A percentile compares a stretch with the other conserved stretches of the same genome.
phyloP scores from a whole-genome alignment of 1,284 basidiomycete genomes.

The Cutaneotrichosporon dermatis region DNA sequence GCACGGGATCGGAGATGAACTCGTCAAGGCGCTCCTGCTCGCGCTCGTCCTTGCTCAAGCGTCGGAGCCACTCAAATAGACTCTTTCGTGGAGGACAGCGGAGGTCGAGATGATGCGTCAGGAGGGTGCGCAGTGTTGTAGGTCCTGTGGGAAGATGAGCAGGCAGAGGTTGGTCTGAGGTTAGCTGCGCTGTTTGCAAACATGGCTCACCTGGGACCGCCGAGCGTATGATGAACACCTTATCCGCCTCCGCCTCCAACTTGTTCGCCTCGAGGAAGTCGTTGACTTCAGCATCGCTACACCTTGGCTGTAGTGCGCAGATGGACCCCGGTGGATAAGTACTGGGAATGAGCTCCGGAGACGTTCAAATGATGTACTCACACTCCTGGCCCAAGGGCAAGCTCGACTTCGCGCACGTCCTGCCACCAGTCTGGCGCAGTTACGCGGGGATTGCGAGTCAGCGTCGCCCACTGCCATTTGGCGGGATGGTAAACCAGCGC shows the following conservation, averaged over 20 bases:
- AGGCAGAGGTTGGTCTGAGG: conserved; percentile 68
- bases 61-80: conserved; percentile 73
- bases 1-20: conserved; percentile 54
- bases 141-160: conserved; percentile 55
- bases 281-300: conserved; percentile 62
- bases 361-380: conserved; percentile 11
- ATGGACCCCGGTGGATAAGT: conserved; percentile 77
- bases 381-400: conserved; percentile 26
- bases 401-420: conserved; percentile 60
- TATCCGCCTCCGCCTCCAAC: conserved; percentile 67
- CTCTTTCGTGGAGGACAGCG: conserved; percentile 73
- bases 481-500: conserved; percentile 8
- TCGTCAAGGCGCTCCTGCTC: conserved; percentile 82
- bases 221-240: conserved; percentile 42
- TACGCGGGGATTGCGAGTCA: conserved; percentile 53
- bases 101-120: conserved; percentile 77
- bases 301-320: conserved; percentile 71
- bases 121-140: conserved; percentile 66
- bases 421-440: conserved; percentile 78
- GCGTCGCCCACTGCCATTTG: conserved; percentile 42
- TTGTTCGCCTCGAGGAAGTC: conserved; percentile 61
- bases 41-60: conserved; percentile 69
- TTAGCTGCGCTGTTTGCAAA: conserved; percentile 52
- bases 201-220: conserved; percentile 45
- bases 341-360: background rate